Evolutionary conservation across 345 rosid genomes (phyloP).

Genomic region (Iberis pinnata): DNA sequence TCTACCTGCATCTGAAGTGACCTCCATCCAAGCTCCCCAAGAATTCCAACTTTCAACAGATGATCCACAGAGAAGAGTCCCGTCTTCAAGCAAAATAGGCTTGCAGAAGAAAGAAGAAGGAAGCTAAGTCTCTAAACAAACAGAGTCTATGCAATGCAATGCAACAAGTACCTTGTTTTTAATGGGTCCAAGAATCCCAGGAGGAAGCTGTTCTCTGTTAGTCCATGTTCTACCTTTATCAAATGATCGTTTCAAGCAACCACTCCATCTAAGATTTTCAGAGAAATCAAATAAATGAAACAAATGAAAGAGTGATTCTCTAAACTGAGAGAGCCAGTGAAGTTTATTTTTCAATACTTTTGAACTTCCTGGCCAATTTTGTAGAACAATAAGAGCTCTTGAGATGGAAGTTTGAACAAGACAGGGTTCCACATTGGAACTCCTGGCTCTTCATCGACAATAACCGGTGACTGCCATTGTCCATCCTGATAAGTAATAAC

Average conservation of each 20-base stretch:
- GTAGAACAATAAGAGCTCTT: slow-evolving; percentile 72
- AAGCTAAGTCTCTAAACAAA: not conserved
- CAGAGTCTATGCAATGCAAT: not conserved
- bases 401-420: slow-evolving; percentile 65
- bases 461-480: slow-evolving; percentile 49
- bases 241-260: slow-evolving; percentile 83
- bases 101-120: slow-evolving; percentile 31
- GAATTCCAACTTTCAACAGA: slow-evolving; percentile 95
- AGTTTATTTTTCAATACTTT: slow-evolving; percentile 47
- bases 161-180: slow-evolving; percentile 66
- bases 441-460: slow-evolving; percentile 57
- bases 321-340: not conserved
- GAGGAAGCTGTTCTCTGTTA: slow-evolving; percentile 81
- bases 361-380: slow-evolving; percentile 83
- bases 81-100: slow-evolving; percentile 75
- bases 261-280: slow-evolving; percentile 67
- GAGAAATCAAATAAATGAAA: slow-evolving; percentile 8
- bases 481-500: slow-evolving; percentile 46
- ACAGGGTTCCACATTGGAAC: slow-evolving; percentile 94
- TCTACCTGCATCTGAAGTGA: slow-evolving; percentile 61
- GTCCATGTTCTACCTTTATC: slow-evolving; percentile 77
- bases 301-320: not conserved
- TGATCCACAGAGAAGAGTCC: slow-evolving; percentile 75
- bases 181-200: slow-evolving; percentile 77
- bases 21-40: slow-evolving; percentile 97